Evolutionary conservation across 2,329 filamentous ascomycete genomes (phyloP).

Genomic region (Colletotrichum trifolii): DNA sequence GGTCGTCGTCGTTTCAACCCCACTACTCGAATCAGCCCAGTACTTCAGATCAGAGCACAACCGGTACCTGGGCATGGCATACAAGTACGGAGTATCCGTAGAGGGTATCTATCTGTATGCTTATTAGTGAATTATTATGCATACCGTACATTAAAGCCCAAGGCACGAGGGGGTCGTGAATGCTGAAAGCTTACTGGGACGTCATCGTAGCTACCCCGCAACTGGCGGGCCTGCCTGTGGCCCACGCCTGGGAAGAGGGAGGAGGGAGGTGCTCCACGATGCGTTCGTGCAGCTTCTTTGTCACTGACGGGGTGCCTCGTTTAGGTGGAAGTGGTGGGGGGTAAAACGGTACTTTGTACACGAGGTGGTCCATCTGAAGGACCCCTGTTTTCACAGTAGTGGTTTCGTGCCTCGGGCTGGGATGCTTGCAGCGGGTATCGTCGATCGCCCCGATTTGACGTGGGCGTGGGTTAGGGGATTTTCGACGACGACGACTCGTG

Average conservation of each 20-base stretch:
- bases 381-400: too few species aligned
- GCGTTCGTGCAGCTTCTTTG: not conserved
- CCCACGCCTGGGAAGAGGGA: too few species aligned
- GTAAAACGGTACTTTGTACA: not conserved
- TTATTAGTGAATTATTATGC: too few species aligned
- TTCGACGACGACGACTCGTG: not conserved
- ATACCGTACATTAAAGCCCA: too few species aligned
- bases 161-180: not conserved
- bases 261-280: slow-evolving; percentile 18
- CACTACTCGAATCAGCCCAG: too few species aligned
- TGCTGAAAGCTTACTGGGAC: slow-evolving; percentile 12
- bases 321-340: not conserved
- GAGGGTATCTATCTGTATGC: too few species aligned
- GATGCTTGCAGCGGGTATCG: slow-evolving; percentile 23
- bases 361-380: too few species aligned
- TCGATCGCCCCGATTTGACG: slow-evolving; percentile 8
- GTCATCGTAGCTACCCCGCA: slow-evolving; percentile 27
- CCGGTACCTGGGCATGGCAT: too few species aligned
- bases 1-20: not conserved
- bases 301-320: not conserved
- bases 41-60: too few species aligned
- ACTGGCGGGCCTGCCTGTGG: not conserved
- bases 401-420: not conserved
- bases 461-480: slow-evolving; percentile 24
- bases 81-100: too few species aligned